Evolutionary conservation across 192 early-diverging fungal species (phyloP).

Genomic region (Funneliformis mosseae): DNA sequence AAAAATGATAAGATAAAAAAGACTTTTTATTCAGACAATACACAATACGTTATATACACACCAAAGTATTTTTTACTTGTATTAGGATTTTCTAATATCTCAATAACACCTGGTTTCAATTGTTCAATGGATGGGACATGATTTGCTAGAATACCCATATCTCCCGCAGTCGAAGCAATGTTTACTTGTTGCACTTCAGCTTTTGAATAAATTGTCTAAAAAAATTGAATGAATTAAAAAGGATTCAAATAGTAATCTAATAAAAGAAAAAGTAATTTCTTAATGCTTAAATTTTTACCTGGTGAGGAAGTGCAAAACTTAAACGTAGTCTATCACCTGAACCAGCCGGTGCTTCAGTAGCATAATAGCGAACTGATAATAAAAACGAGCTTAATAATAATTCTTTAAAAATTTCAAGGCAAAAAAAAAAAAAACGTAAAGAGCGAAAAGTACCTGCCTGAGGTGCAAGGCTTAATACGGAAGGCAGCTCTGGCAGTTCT

Average conservation of each 20-base stretch:
- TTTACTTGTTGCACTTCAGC: slow-evolving; percentile 88
- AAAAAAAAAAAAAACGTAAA: not conserved
- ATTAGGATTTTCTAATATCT: slow-evolving; percentile 72
- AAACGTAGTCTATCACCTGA: slow-evolving; percentile 74
- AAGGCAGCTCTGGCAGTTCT: not conserved
- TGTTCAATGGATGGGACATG: slow-evolving; percentile 98
- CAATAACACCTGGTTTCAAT: slow-evolving; percentile 87
- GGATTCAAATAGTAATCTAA: not conserved
- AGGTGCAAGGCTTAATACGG: not conserved
- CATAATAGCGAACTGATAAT: slow-evolving; percentile 71
- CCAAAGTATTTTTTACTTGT: slow-evolving; percentile 93
- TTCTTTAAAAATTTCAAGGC: not conserved
- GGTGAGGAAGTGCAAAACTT: slow-evolving; percentile 90
- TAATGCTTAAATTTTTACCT: slow-evolving; percentile 53
- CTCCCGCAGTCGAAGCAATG: slow-evolving; percentile 87
- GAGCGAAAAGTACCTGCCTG: not conserved
- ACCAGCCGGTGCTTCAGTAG: slow-evolving; percentile 72
- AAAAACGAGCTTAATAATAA: not conserved
- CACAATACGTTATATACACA: slow-evolving; percentile 37
- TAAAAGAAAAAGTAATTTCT: not conserved
- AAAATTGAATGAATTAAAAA: not conserved
- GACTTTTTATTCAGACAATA: not conserved
- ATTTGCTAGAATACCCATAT: slow-evolving; percentile 97
- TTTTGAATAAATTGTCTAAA: slow-evolving; percentile 71
- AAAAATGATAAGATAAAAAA: slow-evolving; percentile 19